phyloP scores from a whole-genome alignment of 2,329 filamentous ascomycete genomes.

The Xylaria arbuscula region DNA sequence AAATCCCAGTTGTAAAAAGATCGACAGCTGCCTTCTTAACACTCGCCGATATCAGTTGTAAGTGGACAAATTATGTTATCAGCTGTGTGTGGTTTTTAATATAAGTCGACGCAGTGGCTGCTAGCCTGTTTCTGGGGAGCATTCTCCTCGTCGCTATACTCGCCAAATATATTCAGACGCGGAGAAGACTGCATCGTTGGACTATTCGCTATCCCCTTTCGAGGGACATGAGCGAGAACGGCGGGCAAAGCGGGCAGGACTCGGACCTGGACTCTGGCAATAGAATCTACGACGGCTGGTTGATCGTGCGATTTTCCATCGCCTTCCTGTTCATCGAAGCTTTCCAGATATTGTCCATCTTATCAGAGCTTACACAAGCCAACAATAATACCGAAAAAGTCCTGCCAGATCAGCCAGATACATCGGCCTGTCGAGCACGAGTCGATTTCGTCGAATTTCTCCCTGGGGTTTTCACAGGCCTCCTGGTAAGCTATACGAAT shows the following conservation, averaged over 20 bases:
- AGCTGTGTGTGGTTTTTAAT: neutral
- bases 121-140: constrained; percentile 50
- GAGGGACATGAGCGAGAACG: constrained; percentile 38
- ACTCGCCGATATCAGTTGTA: constrained; percentile 54
- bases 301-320: constrained; percentile 54
- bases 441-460: constrained; percentile 52
- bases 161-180: constrained; percentile 54
- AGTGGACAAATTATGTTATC: constrained; percentile 34
- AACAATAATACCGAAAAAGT: constrained; percentile 44
- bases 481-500: constrained; percentile 41
- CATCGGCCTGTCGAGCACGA: constrained; percentile 45
- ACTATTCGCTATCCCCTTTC: constrained; percentile 45
- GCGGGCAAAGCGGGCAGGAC: constrained; percentile 28
- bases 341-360: constrained; percentile 52
- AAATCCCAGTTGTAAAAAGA: constrained; percentile 45
- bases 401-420: constrained; percentile 47
- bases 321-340: constrained; percentile 51
- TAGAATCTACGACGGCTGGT: constrained; percentile 54
- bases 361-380: constrained; percentile 48
- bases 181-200: constrained; percentile 48
- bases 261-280: constrained; percentile 36
- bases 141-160: constrained; percentile 53
- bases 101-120: constrained; percentile 48
- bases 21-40: constrained; percentile 50
- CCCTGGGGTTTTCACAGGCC: constrained; percentile 45